phyloP scores from a whole-genome alignment of 495 filamentous ascomycete genomes.

The Annulohypoxylon moriforme region DNA sequence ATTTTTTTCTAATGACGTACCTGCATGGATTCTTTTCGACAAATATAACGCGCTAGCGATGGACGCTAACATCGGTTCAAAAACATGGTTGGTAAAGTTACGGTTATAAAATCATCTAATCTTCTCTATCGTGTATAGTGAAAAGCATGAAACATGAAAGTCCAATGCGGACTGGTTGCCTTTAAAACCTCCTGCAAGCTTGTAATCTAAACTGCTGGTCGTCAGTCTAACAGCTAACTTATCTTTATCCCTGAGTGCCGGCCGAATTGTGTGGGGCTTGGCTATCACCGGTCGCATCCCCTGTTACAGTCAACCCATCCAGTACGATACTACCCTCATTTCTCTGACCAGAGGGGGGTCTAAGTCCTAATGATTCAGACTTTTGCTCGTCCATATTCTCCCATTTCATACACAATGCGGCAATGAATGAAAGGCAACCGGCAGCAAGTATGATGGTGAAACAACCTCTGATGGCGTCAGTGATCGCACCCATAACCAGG shows the following conservation, averaged over 20 bases:
- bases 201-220: too few species aligned
- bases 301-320: slow-evolving; percentile 1
- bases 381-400: slow-evolving; percentile 8
- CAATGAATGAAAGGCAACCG: slow-evolving; percentile 15
- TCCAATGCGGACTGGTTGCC: not conserved
- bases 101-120: not conserved
- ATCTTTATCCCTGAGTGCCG: too few species aligned
- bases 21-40: not conserved
- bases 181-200: not conserved
- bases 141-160: not conserved
- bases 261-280: not conserved
- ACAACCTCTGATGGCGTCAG: slow-evolving; percentile 11
- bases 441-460: slow-evolving; percentile 13
- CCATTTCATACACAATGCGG: slow-evolving; percentile 28
- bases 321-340: slow-evolving; percentile 9
- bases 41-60: too few species aligned
- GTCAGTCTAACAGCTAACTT: not conserved
- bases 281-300: not conserved
- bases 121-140: not conserved
- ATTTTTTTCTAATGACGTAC: not conserved
- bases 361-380: not conserved
- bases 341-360: not conserved
- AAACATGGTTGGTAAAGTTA: not conserved
- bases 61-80: not conserved
- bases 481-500: slow-evolving; percentile 14